Evolutionary conservation across 1,139 yeast species (phyloP), one percentile per base, ranked within the genome.

Genomic region (Entelexis paramagnoliae): DNA sequence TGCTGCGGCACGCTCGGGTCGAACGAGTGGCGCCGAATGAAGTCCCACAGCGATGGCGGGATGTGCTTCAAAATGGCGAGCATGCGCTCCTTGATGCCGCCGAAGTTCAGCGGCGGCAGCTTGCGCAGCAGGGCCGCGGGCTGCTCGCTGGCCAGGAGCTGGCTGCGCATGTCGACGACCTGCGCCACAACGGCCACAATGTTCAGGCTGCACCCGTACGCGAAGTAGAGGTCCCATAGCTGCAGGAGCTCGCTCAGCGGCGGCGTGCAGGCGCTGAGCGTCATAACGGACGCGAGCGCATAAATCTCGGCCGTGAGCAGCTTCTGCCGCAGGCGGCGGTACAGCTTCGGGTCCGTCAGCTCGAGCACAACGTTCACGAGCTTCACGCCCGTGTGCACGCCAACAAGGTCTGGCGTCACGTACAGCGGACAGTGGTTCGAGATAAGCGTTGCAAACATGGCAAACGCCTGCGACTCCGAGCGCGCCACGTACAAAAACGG

Each of bases 181-280:
- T 87, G 95, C 0, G 96, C 94, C 17, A 88, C 88, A 11, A 88
- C 79, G 60, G 88, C 84, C 34, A 89, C 70, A 30, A 89, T 76
- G 66, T 88, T 88, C 81, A 88, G 76, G 64, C 89, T 96, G 29
- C 85, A 78, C 0, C 97, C 97, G 62, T 86, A 88, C 3, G 96
- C 95, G 66, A 88, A 83, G 62, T 87, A 68, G 58, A 87, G 83
- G 65, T 88, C 97, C 97, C 97, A 88, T 28, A 88, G 71, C 52
- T 80, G 76, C 45, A 88, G 68, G 0, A 85, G 87, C 57, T 88
- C 85, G 28, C 73, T 70, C 49, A 89, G 69, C 0, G 96, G 93
- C 10, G 95, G 95, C 2, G 95, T 87, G 63, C 95, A 86, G 5
- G 96, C 94, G 53, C 93, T 81, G 48, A 89, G 70, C 0, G 97